phyloP scores from a whole-genome alignment of 495 filamentous ascomycete species.

The Xylaria bambusicola region DNA sequence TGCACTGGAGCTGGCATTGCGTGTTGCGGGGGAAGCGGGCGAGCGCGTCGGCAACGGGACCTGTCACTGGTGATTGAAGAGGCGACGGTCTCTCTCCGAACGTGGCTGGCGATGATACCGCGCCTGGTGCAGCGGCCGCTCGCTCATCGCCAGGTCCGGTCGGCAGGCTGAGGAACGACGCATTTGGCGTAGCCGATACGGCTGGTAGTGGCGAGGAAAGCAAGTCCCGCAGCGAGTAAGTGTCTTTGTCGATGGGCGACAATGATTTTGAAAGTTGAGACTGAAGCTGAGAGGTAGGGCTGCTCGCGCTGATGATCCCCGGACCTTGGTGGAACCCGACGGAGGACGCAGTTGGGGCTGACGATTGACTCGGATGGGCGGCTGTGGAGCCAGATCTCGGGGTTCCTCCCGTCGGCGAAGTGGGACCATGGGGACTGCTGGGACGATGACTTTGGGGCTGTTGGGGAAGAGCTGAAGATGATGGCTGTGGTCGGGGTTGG shows the following conservation, averaged over 20 bases:
- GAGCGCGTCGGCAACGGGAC: constrained; percentile 22
- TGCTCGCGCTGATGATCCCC: neutral
- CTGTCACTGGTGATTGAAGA: constrained; percentile 18
- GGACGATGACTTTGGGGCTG: neutral
- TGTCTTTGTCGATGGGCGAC: neutral
- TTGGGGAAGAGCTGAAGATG: neutral
- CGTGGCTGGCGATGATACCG: neutral
- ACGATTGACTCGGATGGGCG: neutral
- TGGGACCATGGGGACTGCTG: neutral
- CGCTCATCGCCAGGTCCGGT: neutral
- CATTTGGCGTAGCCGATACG: neutral
- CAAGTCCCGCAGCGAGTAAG: too few relatives aligned
- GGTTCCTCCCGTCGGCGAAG: neutral
- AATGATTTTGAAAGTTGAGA: neutral
- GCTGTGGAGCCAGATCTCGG: constrained; percentile 6
- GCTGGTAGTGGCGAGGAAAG: neutral
- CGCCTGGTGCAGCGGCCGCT: neutral
- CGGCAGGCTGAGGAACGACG: neutral
- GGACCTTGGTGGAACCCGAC: neutral
- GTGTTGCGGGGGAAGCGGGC: constrained; percentile 26
- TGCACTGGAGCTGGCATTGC: neutral
- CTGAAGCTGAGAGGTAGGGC: neutral
- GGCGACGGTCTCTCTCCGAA: neutral
- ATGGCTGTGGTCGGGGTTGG: neutral
- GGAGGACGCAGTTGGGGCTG: neutral